These are phyloP conservation scores for Boletus rex-veris DNA, from an alignment of 768 basidiomycete genomes.

Conservation along the genomic window DNA sequence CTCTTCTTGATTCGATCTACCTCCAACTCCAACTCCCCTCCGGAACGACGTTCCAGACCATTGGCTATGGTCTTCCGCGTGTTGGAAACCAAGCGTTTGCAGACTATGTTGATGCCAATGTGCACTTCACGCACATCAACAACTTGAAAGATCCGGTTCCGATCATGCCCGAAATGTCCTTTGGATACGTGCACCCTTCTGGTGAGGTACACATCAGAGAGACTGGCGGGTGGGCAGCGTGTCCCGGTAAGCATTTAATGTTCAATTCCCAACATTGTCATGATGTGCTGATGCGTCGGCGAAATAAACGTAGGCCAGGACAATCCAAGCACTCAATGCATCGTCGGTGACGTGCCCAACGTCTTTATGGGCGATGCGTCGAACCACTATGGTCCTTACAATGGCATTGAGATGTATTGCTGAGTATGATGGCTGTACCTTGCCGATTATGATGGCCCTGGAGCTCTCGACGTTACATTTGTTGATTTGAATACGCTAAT, in stretches of 20 bases:
- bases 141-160: constrained; percentile 44
- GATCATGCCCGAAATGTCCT: constrained; percentile 20
- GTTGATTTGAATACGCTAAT: too few species aligned
- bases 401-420: constrained; percentile 22
- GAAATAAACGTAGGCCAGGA: constrained; percentile 47
- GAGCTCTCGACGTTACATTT: too few species aligned
- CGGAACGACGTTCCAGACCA: constrained; percentile 24
- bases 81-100: constrained; percentile 59
- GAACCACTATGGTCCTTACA: constrained; percentile 46
- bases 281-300: too few species aligned
- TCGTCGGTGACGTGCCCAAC: constrained; percentile 28
- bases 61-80: constrained; percentile 36
- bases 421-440: background rate
- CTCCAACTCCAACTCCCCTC: constrained; percentile 33
- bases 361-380: constrained; percentile 38
- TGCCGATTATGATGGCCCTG: too few species aligned
- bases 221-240: constrained; percentile 46
- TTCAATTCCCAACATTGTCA: background rate
- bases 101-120: constrained; percentile 46
- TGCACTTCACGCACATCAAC: constrained; percentile 48
- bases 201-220: constrained; percentile 45
- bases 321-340: constrained; percentile 41
- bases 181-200: constrained; percentile 38
- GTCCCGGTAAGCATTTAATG: constrained; percentile 38
- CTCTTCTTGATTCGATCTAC: constrained; percentile 36